phyloP scores from a whole-genome alignment of 768 basidiomycete genomes.

The Cubamyces lactineus region DNA sequence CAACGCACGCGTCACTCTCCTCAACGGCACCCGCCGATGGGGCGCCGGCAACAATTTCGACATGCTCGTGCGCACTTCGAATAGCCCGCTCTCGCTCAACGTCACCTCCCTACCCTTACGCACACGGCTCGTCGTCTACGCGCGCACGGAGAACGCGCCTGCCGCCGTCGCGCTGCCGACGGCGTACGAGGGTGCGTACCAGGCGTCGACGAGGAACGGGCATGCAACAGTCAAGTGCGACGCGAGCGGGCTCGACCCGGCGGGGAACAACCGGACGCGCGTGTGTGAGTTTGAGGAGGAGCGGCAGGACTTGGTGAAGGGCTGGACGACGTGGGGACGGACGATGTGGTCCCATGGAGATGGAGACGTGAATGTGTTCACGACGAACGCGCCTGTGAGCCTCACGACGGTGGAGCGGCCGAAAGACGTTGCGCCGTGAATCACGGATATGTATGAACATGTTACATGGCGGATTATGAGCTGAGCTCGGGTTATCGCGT shows the following conservation, averaged over 20 bases:
- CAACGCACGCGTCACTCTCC: conserved; percentile 25
- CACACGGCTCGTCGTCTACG: too few relatives aligned
- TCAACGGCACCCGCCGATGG: conserved; percentile 12
- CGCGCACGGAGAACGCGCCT: conserved; percentile 20
- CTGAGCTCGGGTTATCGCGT: too few relatives aligned
- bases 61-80: conserved; percentile 39
- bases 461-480: too few relatives aligned
- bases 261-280: conserved; percentile 21
- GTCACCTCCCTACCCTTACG: conserved; percentile 36
- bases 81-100: conserved; percentile 36
- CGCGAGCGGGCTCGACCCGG: conserved; percentile 25
- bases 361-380: conserved; percentile 9
- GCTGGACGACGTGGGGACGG: conserved; percentile 3
- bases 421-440: not conserved
- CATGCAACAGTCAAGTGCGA: conserved; percentile 6
- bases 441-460: too few relatives aligned
- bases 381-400: conserved; percentile 2
- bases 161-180: conserved; percentile 39
- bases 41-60: conserved; percentile 36
- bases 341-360: too few relatives aligned
- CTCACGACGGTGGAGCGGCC: not conserved
- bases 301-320: not conserved
- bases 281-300: not conserved
- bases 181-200: conserved; percentile 45
- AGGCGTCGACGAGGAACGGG: conserved; percentile 25